phyloP scores from a whole-genome alignment of 1,139 yeast species.

The Nadsonia starkeyi-henricii region DNA sequence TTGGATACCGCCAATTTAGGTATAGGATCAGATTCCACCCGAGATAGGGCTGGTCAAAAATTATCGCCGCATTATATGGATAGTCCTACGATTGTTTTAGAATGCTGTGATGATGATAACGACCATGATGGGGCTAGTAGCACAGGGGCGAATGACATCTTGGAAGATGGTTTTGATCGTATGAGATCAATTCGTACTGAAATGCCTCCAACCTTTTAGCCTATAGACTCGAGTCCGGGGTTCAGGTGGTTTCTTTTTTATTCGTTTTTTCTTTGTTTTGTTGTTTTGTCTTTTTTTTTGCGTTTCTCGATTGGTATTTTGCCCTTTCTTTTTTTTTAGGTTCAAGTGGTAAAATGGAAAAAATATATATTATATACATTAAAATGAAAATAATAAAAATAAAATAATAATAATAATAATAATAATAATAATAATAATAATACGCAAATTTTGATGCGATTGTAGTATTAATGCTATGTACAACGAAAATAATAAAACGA shows the following conservation, averaged over 20 bases:
- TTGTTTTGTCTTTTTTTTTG: no score
- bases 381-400: no score
- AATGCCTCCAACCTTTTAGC: slow-evolving; percentile 11
- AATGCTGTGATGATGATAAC: slow-evolving; percentile 21
- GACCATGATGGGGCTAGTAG: no score
- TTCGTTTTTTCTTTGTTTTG: no score
- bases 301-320: no score
- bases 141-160: slow-evolving; percentile 9
- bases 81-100: slow-evolving; percentile 19
- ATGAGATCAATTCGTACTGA: slow-evolving; percentile 12
- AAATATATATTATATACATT: slow-evolving; percentile 4
- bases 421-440: no score
- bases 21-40: slow-evolving; percentile 2
- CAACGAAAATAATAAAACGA: not conserved
- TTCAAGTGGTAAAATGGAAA: not conserved
- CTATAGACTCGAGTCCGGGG: no score
- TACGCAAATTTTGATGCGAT: no score
- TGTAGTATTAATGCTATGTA: slow-evolving; percentile 1
- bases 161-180: slow-evolving; percentile 5
- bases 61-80: not conserved
- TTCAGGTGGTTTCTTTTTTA: no score
- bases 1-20: slow-evolving; percentile 2
- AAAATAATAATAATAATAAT: no score
- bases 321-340: no score
- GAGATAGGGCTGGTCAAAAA: not conserved